phyloP scores from a whole-genome alignment of 495 filamentous ascomycete genomes.

The Penicillium ochrochloron region DNA sequence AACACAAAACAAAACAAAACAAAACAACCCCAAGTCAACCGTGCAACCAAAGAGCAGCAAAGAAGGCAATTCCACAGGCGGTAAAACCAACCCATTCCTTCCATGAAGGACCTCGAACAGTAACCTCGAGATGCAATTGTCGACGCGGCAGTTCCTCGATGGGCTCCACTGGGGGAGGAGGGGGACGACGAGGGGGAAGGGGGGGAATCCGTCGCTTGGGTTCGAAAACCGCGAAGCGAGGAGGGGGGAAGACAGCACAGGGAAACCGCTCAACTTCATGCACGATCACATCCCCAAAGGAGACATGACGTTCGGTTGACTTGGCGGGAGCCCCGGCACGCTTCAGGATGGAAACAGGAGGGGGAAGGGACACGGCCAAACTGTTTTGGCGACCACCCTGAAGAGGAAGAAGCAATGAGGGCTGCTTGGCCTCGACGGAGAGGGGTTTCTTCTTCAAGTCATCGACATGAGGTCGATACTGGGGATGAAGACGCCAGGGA shows the following conservation, averaged over 20 bases:
- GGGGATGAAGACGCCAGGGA: neutral
- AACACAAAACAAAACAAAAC: neutral
- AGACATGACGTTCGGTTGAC: neutral
- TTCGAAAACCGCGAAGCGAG: neutral
- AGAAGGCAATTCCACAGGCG: neutral
- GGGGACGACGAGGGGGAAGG: neutral
- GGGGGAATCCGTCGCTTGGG: neutral
- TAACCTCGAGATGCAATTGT: neutral
- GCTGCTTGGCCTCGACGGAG: neutral
- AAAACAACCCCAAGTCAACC: neutral
- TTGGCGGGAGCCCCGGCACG: neutral
- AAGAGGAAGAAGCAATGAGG: neutral
- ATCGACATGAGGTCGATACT: neutral
- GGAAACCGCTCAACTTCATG: slow-evolving; percentile 2
- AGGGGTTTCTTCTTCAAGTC: neutral
- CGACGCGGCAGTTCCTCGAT: neutral
- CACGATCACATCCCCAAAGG: slow-evolving; percentile 1
- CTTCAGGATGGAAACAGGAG: slow-evolving; percentile 4
- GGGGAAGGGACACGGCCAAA: neutral
- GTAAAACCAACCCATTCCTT: neutral
- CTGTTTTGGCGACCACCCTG: neutral
- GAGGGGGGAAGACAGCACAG: neutral
- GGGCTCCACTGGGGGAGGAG: neutral
- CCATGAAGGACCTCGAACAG: neutral
- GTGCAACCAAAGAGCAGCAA: neutral